Evolutionary conservation across 2,329 filamentous ascomycete genomes (phyloP).

Genomic region (Tolypocladium capitatum): DNA sequence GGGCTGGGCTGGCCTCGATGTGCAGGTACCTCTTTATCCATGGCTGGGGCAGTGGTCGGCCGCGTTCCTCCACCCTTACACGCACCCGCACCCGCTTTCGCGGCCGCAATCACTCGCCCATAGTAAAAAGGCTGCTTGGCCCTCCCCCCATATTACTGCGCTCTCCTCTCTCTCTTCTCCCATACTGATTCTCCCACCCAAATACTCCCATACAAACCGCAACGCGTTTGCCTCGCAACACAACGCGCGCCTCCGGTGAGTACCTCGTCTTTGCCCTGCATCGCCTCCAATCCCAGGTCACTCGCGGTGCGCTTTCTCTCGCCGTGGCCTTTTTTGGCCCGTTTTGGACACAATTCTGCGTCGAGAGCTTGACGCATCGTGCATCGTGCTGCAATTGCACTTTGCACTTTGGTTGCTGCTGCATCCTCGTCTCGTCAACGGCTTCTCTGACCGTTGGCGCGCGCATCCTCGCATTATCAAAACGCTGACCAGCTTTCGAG

Average conservation of each 20-base stretch:
- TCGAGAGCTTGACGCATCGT: constrained; percentile 5
- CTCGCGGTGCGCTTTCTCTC: constrained; percentile 7
- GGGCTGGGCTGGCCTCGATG: not conserved
- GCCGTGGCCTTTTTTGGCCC: constrained; percentile 8
- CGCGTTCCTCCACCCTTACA: constrained; percentile 14
- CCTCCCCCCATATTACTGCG: constrained; percentile 40
- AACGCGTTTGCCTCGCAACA: constrained; percentile 29
- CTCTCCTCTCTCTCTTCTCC: constrained; percentile 36
- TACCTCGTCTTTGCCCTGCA: constrained; percentile 27
- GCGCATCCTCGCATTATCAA: constrained; percentile 2
- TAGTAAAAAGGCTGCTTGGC: constrained; percentile 51
- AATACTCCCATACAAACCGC: constrained; percentile 37
- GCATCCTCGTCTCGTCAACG: constrained; percentile 1
- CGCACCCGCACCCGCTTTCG: constrained; percentile 12
- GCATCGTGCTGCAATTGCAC: constrained; percentile 4
- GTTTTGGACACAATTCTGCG: not conserved
- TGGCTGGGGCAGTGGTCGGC: constrained; percentile 8
- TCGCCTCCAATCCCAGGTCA: constrained; percentile 20
- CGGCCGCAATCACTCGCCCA: constrained; percentile 47
- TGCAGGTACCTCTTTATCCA: constrained; percentile 1
- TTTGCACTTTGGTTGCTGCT: not conserved
- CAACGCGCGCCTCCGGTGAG: constrained; percentile 35
- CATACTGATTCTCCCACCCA: constrained; percentile 47
- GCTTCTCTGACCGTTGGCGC: not conserved
- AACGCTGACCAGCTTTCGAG: constrained; percentile 6